Percentiles rank a stretch among this genome's conserved stretches.
phyloP scores from a whole-genome alignment of 306 rosid species.

The Sicyos baderoa region DNA sequence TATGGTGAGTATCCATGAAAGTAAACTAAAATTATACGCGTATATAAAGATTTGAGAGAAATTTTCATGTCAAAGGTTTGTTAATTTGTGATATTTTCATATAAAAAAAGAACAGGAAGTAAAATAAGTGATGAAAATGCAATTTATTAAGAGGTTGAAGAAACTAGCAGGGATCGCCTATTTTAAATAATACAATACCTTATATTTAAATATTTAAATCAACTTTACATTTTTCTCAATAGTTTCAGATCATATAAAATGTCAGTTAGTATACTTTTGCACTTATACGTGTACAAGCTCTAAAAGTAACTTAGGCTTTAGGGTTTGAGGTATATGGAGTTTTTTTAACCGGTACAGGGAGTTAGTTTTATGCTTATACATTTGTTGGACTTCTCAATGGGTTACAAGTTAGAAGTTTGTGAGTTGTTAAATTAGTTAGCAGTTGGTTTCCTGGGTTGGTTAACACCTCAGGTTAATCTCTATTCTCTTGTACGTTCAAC shows the following conservation, averaged over 20 bases:
- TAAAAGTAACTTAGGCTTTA: not conserved
- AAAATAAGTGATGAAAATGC: not conserved
- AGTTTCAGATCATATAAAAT: not conserved
- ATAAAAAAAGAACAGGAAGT: not conserved
- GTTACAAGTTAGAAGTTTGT: not conserved
- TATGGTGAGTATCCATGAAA: conserved; percentile 17
- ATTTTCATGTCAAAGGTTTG: not conserved
- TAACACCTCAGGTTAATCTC: not conserved
- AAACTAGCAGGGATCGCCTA: not conserved
- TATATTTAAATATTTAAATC: not conserved
- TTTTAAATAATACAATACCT: not conserved
- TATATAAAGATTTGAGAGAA: not conserved
- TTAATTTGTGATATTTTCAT: not conserved
- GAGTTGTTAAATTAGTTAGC: not conserved
- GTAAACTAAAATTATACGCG: conserved; percentile 13
- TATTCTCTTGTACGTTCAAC: not conserved
- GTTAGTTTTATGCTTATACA: not conserved
- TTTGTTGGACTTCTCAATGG: not conserved
- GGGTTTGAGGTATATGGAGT: not conserved
- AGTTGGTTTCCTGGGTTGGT: not conserved
- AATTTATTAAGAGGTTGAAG: not conserved
- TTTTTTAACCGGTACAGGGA: not conserved
- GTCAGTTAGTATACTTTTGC: not conserved
- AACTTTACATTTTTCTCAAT: not conserved
- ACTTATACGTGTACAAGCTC: not conserved